Conservation (phyloP, 179 eudicot species). For the Monotropa hypopitys region DNA sequence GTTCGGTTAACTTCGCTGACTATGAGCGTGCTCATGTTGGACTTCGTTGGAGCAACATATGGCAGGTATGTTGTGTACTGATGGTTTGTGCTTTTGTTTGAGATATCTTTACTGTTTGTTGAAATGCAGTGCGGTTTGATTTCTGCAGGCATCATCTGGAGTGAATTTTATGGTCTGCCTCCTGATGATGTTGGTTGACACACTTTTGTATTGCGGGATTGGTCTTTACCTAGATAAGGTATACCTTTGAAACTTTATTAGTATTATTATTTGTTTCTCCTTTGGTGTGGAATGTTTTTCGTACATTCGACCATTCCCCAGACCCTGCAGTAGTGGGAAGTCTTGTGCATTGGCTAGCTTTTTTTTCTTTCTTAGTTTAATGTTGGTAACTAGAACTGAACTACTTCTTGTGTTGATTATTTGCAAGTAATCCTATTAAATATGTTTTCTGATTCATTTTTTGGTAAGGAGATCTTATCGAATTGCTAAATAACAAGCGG, state of each 20-base stretch:
- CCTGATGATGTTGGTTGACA: slow-evolving; percentile 84
- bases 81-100: not conserved
- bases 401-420: not conserved
- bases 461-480: not conserved
- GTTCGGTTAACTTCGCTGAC: slow-evolving; percentile 92
- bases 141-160: slow-evolving; percentile 80
- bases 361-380: not conserved
- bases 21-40: slow-evolving; percentile 99
- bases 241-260: slow-evolving; percentile 8
- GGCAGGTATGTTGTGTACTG: slow-evolving; percentile 53
- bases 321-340: too few relatives aligned
- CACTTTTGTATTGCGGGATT: slow-evolving; percentile 57
- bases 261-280: not conserved
- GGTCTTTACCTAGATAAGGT: slow-evolving; percentile 95
- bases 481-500: slow-evolving; percentile 1
- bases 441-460: not conserved
- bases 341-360: not conserved
- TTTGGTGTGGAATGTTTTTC: slow-evolving; percentile 3
- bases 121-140: slow-evolving; percentile 5
- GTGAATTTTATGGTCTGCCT: slow-evolving; percentile 78
- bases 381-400: not conserved
- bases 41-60: slow-evolving; percentile 95
- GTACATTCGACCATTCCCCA: too few relatives aligned
- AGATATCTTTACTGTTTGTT: slow-evolving; percentile 2
- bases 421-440: not conserved